These are phyloP conservation scores for Corymbia citriodora DNA, from an alignment of 441 rosid species.

Conservation along the genomic window DNA sequence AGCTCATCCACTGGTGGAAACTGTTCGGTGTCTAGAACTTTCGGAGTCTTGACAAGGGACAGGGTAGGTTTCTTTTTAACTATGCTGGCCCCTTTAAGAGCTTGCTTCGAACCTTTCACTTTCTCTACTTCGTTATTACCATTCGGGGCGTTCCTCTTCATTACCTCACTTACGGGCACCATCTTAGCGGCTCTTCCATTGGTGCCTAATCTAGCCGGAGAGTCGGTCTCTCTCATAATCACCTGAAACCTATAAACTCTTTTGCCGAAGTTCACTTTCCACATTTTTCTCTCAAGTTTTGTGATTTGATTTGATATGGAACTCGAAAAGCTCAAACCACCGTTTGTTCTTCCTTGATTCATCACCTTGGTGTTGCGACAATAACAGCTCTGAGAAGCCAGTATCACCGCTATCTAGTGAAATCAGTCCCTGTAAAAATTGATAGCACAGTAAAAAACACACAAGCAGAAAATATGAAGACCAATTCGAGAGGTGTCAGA, in stretches of 20 bases:
- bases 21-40: slow-evolving; percentile 23
- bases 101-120: slow-evolving; percentile 50
- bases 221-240: slow-evolving; percentile 51
- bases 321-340: slow-evolving; percentile 47
- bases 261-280: slow-evolving; percentile 2
- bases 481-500: background rate
- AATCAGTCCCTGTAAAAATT: slow-evolving; percentile 7
- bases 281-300: slow-evolving; percentile 27
- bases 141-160: slow-evolving; percentile 37
- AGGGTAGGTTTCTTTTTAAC: slow-evolving; percentile 33
- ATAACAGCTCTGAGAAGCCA: slow-evolving; percentile 72
- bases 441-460: background rate
- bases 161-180: slow-evolving; percentile 72
- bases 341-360: slow-evolving; percentile 33
- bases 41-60: slow-evolving; percentile 34
- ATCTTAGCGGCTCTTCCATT: slow-evolving; percentile 63
- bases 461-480: background rate
- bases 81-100: slow-evolving; percentile 51
- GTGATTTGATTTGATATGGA: slow-evolving; percentile 28
- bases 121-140: slow-evolving; percentile 27
- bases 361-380: slow-evolving; percentile 21
- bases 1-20: slow-evolving; percentile 68
- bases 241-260: slow-evolving; percentile 34
- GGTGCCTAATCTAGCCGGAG: slow-evolving; percentile 41
- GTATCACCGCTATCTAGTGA: slow-evolving; percentile 56